Conservation (phyloP, 106 monocot genomes). For the Chionographis japonica region DNA sequence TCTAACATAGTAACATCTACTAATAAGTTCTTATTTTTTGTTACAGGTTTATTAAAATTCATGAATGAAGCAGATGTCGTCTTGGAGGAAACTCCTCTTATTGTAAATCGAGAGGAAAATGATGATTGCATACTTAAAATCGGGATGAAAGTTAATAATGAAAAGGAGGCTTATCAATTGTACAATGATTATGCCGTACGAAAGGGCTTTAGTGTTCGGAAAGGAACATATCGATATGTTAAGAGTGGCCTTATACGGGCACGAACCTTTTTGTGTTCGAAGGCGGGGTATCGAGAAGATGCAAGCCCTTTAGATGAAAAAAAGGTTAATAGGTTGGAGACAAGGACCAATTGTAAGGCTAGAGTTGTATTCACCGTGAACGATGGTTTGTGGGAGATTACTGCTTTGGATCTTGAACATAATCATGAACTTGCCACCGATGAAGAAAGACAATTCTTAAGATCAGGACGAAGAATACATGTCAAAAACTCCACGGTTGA, state of each 20-base stretch:
- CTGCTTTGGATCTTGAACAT: slow-evolving; percentile 25
- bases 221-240: slow-evolving; percentile 26
- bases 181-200: slow-evolving; percentile 30
- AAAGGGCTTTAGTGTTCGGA: slow-evolving; percentile 39
- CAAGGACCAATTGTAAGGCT: slow-evolving; percentile 38
- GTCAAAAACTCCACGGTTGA: slow-evolving; percentile 15
- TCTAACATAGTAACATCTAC: too few species aligned
- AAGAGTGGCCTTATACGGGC: slow-evolving; percentile 19
- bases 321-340: slow-evolving; percentile 18
- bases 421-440: slow-evolving; percentile 35
- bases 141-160: slow-evolving; percentile 9
- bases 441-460: slow-evolving; percentile 32
- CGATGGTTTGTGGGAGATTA: slow-evolving; percentile 32
- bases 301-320: slow-evolving; percentile 17
- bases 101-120: too few species aligned
- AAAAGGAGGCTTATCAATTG: slow-evolving; percentile 38
- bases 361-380: slow-evolving; percentile 31
- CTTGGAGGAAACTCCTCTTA: too few species aligned
- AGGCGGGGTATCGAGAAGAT: slow-evolving; percentile 29
- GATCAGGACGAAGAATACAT: slow-evolving; percentile 21
- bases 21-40: too few species aligned
- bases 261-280: slow-evolving; percentile 30
- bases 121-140: too few species aligned
- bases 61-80: too few species aligned
- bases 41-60: too few species aligned